A percentile compares a stretch with the other conserved stretches of the same genome.
These are phyloP conservation scores for Acacia crassicarpa DNA, from an alignment of 306 rosid genomes.

Conservation along the genomic window DNA sequence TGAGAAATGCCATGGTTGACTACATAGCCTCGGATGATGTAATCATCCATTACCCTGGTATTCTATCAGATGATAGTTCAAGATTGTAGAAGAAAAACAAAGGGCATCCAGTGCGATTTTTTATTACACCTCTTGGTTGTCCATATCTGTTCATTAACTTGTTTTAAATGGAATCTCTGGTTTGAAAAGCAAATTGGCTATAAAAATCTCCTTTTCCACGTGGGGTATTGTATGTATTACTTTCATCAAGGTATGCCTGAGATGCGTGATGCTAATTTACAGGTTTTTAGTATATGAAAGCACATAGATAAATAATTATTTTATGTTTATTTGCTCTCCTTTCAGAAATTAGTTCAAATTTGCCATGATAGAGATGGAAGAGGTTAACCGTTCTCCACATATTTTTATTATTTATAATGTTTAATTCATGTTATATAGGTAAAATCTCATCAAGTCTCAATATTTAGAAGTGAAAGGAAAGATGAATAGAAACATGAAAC, in stretches of 20 bases:
- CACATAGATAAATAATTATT: not conserved
- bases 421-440: not conserved
- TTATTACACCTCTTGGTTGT: not conserved
- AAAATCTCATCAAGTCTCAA: not conserved
- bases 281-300: not conserved
- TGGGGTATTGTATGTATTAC: not conserved
- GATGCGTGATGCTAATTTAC: not conserved
- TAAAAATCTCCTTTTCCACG: not conserved
- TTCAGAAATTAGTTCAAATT: not conserved
- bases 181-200: not conserved
- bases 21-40: not conserved
- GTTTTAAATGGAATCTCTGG: not conserved
- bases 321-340: not conserved
- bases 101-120: not conserved
- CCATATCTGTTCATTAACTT: not conserved
- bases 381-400: not conserved
- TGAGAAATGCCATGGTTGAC: not conserved
- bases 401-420: not conserved
- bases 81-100: not conserved
- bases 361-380: not conserved
- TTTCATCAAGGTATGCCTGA: not conserved
- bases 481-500: not conserved
- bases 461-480: not conserved
- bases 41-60: too few relatives aligned
- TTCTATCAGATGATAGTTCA: not conserved